Percentiles rank a stretch among this genome's conserved stretches.
These are phyloP conservation scores for Fistulifera solaris DNA, from an alignment of 108 stramenopile species.

Conservation along the genomic window DNA sequence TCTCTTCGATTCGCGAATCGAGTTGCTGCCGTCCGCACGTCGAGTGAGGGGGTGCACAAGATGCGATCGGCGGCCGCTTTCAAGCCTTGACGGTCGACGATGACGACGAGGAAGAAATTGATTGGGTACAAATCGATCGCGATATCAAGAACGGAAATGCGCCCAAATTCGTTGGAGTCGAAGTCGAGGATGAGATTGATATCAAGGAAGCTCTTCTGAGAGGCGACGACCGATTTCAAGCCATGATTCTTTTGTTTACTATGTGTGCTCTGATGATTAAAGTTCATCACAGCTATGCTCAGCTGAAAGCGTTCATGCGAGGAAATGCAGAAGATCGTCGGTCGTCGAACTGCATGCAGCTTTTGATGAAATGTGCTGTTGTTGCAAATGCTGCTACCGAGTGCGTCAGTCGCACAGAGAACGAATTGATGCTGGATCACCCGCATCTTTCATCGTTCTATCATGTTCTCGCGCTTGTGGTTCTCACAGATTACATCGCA, in stretches of 20 bases:
- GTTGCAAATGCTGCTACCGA: conserved; percentile 8
- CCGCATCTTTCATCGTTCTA: conserved; percentile 3
- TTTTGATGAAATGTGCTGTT: conserved; percentile 6
- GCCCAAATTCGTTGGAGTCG: background rate
- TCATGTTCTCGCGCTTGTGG: conserved; percentile 9
- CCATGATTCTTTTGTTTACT: conserved; percentile 2
- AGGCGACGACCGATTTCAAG: conserved; percentile 9
- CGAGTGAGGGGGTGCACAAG: background rate
- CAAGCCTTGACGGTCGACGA: conserved; percentile 7
- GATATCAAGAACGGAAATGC: background rate
- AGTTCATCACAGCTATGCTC: conserved; percentile 3
- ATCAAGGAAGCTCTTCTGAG: conserved; percentile 1
- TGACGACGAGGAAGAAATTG: background rate
- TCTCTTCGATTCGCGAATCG: background rate
- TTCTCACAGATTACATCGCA: background rate
- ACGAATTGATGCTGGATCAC: conserved; percentile 4
- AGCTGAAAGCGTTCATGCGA: conserved; percentile 1
- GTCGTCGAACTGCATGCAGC: background rate
- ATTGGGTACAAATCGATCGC: background rate
- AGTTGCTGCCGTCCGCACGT: background rate
- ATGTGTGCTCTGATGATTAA: conserved; percentile 6
- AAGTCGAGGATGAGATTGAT: conserved; percentile 1
- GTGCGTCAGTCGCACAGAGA: conserved; percentile 1
- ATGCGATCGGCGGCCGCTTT: conserved; percentile 11
- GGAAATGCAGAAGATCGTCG: background rate